These are phyloP conservation scores for Paracorniculantispora psalliotae DNA, from an alignment of 2,329 filamentous ascomycete species.

Conservation along the genomic window DNA sequence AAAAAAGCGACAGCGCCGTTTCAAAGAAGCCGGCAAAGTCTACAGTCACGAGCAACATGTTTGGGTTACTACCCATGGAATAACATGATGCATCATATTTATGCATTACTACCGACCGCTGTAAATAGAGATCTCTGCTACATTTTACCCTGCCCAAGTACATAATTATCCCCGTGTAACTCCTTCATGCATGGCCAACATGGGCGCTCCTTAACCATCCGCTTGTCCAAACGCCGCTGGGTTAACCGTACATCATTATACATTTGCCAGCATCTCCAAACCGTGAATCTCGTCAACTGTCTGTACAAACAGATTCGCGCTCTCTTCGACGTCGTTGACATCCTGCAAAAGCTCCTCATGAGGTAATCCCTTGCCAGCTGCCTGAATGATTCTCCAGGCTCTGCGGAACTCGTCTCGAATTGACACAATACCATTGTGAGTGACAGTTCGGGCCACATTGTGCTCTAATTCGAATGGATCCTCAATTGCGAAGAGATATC, in stretches of 20 bases:
- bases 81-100: neutral
- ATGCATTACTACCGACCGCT: neutral
- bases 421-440: slow-evolving; percentile 72
- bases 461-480: slow-evolving; percentile 87
- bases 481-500: slow-evolving; percentile 85
- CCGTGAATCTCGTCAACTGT: slow-evolving; percentile 33
- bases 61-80: slow-evolving; percentile 1
- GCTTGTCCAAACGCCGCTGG: neutral
- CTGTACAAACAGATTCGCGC: slow-evolving; percentile 21
- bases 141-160: neutral
- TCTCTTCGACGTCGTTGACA: slow-evolving; percentile 30
- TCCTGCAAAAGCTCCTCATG: slow-evolving; percentile 52
- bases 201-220: neutral
- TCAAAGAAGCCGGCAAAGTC: neutral
- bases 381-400: slow-evolving; percentile 66
- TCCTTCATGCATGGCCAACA: neutral
- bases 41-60: slow-evolving; percentile 1
- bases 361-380: slow-evolving; percentile 37
- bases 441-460: slow-evolving; percentile 84
- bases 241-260: neutral
- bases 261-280: neutral
- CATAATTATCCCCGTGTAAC: neutral
- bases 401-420: slow-evolving; percentile 82
- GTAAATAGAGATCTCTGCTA: neutral
- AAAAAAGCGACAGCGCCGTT: neutral